A percentile compares a stretch with the other conserved stretches of the same genome.
phyloP scores from a whole-genome alignment of 1,284 basidiomycete genomes.

The Microbotryomycetes sp. region DNA sequence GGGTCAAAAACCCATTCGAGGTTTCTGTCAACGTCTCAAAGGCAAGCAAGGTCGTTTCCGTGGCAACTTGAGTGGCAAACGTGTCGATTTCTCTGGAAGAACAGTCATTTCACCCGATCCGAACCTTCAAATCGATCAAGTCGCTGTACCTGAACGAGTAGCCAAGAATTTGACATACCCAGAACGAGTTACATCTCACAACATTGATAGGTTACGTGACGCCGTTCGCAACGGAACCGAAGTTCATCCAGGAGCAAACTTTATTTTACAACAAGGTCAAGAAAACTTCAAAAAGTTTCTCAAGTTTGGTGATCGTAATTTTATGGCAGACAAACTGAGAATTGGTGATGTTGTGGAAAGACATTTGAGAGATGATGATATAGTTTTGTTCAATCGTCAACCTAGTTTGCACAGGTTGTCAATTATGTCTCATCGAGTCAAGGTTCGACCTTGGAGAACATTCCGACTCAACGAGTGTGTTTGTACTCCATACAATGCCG shows the following conservation, averaged over 20 bases:
- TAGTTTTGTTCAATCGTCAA: slow-evolving; percentile 97
- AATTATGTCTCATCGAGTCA: slow-evolving; percentile 97
- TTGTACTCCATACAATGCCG: slow-evolving; percentile 98
- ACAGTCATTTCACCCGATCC: slow-evolving; percentile 99
- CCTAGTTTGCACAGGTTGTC: slow-evolving; percentile 97
- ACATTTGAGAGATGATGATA: slow-evolving; percentile 92
- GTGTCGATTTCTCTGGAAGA: slow-evolving; percentile 96
- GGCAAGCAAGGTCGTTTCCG: slow-evolving; percentile 99
- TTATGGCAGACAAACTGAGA: slow-evolving; percentile 66
- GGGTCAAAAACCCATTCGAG: slow-evolving; percentile 85
- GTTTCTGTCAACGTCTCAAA: slow-evolving; percentile 96
- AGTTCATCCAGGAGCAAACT: slow-evolving; percentile 93
- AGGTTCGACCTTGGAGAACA: slow-evolving; percentile 94
- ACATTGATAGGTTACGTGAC: slow-evolving; percentile 68
- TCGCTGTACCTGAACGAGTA: slow-evolving; percentile 92
- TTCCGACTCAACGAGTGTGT: slow-evolving; percentile 99
- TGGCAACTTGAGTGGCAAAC: slow-evolving; percentile 96
- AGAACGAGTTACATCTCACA: slow-evolving; percentile 88
- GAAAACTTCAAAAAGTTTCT: slow-evolving; percentile 70
- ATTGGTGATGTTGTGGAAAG: slow-evolving; percentile 88
- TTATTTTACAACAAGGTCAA: slow-evolving; percentile 62
- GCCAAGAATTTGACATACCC: slow-evolving; percentile 96
- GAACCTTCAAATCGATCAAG: slow-evolving; percentile 94
- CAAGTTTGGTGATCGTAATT: slow-evolving; percentile 63
- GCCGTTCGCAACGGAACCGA: slow-evolving; percentile 87